Evolutionary conservation across 208 protist genomes (phyloP).

Genomic region (Wallacemonas rigidus): DNA sequence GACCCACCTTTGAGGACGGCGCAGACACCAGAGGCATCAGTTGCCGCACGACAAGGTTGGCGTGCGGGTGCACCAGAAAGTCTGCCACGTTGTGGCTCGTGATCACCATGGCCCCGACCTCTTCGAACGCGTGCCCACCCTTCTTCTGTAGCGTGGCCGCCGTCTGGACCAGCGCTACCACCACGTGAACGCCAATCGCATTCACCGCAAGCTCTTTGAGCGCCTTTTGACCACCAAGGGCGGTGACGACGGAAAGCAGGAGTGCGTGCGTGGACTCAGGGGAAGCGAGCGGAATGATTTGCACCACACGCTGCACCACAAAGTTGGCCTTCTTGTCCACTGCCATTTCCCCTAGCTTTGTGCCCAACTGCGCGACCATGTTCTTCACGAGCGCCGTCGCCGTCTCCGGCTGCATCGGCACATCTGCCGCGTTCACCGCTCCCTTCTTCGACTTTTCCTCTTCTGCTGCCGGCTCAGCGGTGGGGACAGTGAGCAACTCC

Average conservation of each 20-base stretch:
- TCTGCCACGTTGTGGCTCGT: slow-evolving; percentile 52
- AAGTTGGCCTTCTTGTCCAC: slow-evolving; percentile 80
- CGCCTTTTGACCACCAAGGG: slow-evolving; percentile 41
- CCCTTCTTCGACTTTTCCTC: slow-evolving; percentile 19
- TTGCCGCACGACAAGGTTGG: slow-evolving; percentile 74
- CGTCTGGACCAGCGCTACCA: slow-evolving; percentile 55
- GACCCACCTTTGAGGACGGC: slow-evolving; percentile 63
- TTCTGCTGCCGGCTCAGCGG: slow-evolving; percentile 14
- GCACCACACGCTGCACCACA: slow-evolving; percentile 73
- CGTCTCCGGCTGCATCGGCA: slow-evolving; percentile 28
- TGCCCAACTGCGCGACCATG: slow-evolving; percentile 39
- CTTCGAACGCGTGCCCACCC: slow-evolving; percentile 40
- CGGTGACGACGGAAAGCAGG: slow-evolving; percentile 33
- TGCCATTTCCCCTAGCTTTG: slow-evolving; percentile 58
- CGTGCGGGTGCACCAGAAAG: slow-evolving; percentile 56
- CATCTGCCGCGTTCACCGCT: neutral
- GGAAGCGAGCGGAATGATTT: slow-evolving; percentile 44
- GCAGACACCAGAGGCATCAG: slow-evolving; percentile 69
- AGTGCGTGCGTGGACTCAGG: slow-evolving; percentile 28
- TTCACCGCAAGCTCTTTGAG: slow-evolving; percentile 45
- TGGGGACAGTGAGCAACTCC: slow-evolving; percentile 34
- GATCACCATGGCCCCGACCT: slow-evolving; percentile 50
- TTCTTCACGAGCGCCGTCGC: slow-evolving; percentile 42
- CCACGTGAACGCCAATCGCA: slow-evolving; percentile 77
- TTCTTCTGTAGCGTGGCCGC: slow-evolving; percentile 37